Evolutionary conservation across 2,329 filamentous ascomycete genomes (phyloP).

Genomic region (Nemania serpens): DNA sequence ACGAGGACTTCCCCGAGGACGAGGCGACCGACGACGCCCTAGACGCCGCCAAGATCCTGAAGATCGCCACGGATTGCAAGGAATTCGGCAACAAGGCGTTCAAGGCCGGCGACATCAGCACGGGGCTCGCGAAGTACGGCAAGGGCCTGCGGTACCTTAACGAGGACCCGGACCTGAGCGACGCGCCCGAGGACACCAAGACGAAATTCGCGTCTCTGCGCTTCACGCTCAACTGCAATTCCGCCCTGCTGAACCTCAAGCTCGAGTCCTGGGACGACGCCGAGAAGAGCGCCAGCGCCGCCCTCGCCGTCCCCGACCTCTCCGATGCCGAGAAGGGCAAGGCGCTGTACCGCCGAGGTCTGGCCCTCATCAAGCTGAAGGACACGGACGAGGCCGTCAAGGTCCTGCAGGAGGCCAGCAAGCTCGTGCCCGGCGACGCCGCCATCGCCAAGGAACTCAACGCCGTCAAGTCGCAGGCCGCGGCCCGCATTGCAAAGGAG

Average conservation of each 20-base stretch:
- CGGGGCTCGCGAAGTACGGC: slow-evolving; percentile 89
- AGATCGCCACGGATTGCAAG: slow-evolving; percentile 85
- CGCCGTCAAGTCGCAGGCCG: slow-evolving; percentile 75
- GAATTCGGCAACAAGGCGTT: slow-evolving; percentile 91
- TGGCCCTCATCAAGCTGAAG: slow-evolving; percentile 76
- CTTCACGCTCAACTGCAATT: slow-evolving; percentile 87
- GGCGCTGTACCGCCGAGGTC: slow-evolving; percentile 80
- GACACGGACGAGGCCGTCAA: slow-evolving; percentile 81
- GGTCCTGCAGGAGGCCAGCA: slow-evolving; percentile 76
- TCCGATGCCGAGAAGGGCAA: slow-evolving; percentile 84
- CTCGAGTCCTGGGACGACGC: slow-evolving; percentile 72
- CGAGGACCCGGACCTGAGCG: slow-evolving; percentile 67
- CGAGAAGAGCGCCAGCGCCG: slow-evolving; percentile 70
- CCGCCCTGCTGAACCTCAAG: slow-evolving; percentile 84
- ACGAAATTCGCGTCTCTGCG: slow-evolving; percentile 73
- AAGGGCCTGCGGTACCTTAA: slow-evolving; percentile 73
- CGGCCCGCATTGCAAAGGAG: slow-evolving; percentile 80
- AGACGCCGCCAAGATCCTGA: slow-evolving; percentile 69
- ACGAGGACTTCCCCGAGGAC: slow-evolving; percentile 96
- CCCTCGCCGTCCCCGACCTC: slow-evolving; percentile 68
- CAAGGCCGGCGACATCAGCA: slow-evolving; percentile 72
- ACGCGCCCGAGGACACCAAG: slow-evolving; percentile 70
- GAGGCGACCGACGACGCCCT: slow-evolving; percentile 59
- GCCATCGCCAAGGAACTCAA: slow-evolving; percentile 76
- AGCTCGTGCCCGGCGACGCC: slow-evolving; percentile 74